A percentile compares a stretch with the other conserved stretches of the same genome.
Evolutionary conservation across 495 filamentous ascomycete genomes (phyloP).

Genomic region (Lepidopterella palustris): DNA sequence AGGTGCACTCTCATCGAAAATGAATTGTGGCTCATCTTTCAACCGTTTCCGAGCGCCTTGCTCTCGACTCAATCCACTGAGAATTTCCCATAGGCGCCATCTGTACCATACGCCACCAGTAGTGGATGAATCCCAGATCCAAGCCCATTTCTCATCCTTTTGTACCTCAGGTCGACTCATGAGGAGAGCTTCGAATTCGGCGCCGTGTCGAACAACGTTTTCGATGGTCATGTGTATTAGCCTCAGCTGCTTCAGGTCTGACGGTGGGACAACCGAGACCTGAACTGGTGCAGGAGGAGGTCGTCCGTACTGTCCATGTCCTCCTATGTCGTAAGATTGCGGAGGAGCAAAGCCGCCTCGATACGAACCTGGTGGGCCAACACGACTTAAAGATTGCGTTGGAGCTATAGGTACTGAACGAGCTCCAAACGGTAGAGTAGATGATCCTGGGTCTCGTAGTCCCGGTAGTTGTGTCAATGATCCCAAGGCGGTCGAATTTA

Average conservation of each 20-base stretch:
- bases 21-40: conserved; percentile 3
- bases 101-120: conserved; percentile 78
- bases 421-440: conserved; percentile 78
- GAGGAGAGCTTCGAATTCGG: conserved; percentile 86
- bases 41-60: conserved; percentile 11
- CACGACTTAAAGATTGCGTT: conserved; percentile 44
- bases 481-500: conserved; percentile 72
- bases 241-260: conserved; percentile 69
- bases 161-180: conserved; percentile 80
- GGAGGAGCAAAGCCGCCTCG: conserved; percentile 78
- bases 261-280: conserved; percentile 69
- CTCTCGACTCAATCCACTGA: conserved; percentile 51
- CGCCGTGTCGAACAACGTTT: conserved; percentile 65
- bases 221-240: conserved; percentile 89
- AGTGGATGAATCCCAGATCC: conserved; percentile 76
- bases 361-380: conserved; percentile 47
- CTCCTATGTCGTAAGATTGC: conserved; percentile 49
- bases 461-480: conserved; percentile 35
- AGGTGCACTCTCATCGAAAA: conserved; percentile 64
- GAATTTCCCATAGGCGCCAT: conserved; percentile 75
- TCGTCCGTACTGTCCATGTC: conserved; percentile 31
- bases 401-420: conserved; percentile 51
- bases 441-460: conserved; percentile 18
- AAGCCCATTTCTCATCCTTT: conserved; percentile 81
- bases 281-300: conserved; percentile 46